Evolutionary conservation across 345 rosid genomes (phyloP).

Genomic region (Gossypium turneri): DNA sequence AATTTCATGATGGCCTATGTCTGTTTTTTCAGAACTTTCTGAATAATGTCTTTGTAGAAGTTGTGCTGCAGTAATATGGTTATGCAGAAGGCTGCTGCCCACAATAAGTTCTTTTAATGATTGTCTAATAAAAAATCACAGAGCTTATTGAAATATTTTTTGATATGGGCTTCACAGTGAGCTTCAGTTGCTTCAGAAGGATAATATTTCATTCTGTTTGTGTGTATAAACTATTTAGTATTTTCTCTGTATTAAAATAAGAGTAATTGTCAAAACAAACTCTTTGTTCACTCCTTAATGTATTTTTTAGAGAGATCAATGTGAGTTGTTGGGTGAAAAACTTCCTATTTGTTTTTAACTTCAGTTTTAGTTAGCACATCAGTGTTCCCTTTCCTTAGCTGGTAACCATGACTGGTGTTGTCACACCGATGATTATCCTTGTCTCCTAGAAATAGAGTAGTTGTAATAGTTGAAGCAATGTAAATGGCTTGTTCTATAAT

Average conservation of each 20-base stretch:
- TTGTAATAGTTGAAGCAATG: conserved; percentile 8
- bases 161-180: neutral
- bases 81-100: neutral
- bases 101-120: neutral
- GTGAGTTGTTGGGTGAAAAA: neutral
- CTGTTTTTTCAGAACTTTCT: neutral
- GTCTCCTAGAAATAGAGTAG: neutral
- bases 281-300: neutral
- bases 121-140: neutral
- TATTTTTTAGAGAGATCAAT: neutral
- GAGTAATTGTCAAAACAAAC: neutral
- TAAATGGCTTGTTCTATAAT: neutral
- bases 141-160: neutral
- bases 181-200: neutral
- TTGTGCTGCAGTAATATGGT: neutral
- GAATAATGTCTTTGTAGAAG: conserved; percentile 1
- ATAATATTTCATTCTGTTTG: neutral
- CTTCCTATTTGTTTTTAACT: neutral
- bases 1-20: neutral
- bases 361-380: neutral
- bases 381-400: neutral
- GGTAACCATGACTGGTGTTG: neutral
- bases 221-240: neutral
- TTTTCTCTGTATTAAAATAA: neutral
- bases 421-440: neutral